Base-by-base conservation (phyloP, 257 asterid species). In the Eucommia ulmoides region DNA sequence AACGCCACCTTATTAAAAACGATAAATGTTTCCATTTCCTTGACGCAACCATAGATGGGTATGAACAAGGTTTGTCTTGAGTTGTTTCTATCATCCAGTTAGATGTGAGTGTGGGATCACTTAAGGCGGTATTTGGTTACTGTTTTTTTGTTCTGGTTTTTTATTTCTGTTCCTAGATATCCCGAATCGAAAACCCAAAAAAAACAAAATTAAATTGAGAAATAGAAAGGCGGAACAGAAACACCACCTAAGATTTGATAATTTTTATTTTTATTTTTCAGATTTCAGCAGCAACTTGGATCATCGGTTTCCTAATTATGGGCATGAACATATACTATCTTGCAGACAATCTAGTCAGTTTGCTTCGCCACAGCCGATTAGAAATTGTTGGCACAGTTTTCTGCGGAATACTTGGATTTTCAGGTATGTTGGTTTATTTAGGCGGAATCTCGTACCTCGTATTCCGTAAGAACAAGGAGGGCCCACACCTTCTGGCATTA, bases 291-390 rank as follows among this genome's bases (percentile, higher is more conserved):
- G 56, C 62, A 10, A 86, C 96, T 56, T 89, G 98, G 98, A 23
- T 85, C 45, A 83, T 89, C 18, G 73, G 96, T 42, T 71, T 83
- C 38, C 63, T 89, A 7, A 86, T 89, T 44, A 89, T 86, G 75
- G 93, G 82, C 64, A 89, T 89, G 55, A 89, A 89, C 47, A 63
- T 82, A 58, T 80, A 74, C 67, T 89, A 89, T 62, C 58, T 89
- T 33, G 98, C 59, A 0, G 86, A 78, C 19, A 82, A 65, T 61
- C 53, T 85, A 63, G 77, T 77, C 25, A 33, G 60, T 19, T 60
- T 91, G 11, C 93, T 89, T 55, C 75, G 66, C 7, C 64, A 69
- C 9, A 77, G 88, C 70, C 72, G 73, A 22, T 47, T 78, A 23
- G 51, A 48, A 41, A 5, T 62, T 1, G 79, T 60, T 0, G 72